Base-by-base conservation (phyloP, 768 basidiomycete species). In the Boletus rubroflammeus region DNA sequence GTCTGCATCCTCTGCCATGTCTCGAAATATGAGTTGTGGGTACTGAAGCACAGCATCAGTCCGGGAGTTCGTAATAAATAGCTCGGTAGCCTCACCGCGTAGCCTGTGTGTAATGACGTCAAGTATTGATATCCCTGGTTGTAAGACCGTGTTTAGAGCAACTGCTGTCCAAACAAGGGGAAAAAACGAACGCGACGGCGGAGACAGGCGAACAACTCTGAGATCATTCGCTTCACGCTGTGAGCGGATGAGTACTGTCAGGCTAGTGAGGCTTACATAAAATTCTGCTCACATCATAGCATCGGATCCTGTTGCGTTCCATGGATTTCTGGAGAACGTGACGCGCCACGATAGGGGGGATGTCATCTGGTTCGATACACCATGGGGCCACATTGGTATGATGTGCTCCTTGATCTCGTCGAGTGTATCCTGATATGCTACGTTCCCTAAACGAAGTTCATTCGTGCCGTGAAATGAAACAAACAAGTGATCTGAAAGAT, bases 121-220 rank as follows among this genome's bases (percentile, higher is more conserved):
- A 83, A 73, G 58, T 86, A 89, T n/a, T 79, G 73, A 62, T 83
- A 90, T 35, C 88, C 88, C 88, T 90, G n/a, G 43, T 43, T 59
- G 40, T 28, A 47, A 58, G 23, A 52, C 46, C 6, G 21, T 42
- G 28, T 53, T 53, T 55, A 60, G 54, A 56, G 49, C 40, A 34
- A 45, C 39, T 47, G 56, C 36, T 44, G 25, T 57, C 8, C 28
- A 55, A 11, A 47, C 28, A 35, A 44, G 25, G 49, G 42, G 54
- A 45, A 51, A 48, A 19, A 25, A 71, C 78, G 53, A 62, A 88
- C 88, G 62, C 82, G 75, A 53, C 74, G 69, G 44, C 82, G 78
- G 60, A 90, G 81, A 29, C 85, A 71, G 8, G 75, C 73, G 62
- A 86, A 90, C 17, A 90, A 66, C 28, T 76, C 73, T 48, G 78